Conservation (phyloP, 2,329 filamentous ascomycete genomes). For the Fusarium sambucinum region DNA sequence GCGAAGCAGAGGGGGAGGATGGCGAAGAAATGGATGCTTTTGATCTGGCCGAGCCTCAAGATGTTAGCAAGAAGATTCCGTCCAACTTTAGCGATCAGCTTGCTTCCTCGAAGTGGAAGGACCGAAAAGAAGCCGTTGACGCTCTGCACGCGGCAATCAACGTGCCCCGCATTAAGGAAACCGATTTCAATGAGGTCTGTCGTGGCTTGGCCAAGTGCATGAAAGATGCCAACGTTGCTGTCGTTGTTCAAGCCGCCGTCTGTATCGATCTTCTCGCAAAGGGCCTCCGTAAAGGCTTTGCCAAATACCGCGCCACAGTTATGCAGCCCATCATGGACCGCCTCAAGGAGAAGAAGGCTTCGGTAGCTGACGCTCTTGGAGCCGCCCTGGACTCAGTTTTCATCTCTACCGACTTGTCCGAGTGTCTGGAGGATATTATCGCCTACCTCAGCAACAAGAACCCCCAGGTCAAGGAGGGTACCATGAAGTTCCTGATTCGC, state of each 20-base stretch:
- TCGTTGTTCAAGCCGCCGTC: slow-evolving; percentile 92
- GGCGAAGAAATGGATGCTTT: slow-evolving; percentile 80
- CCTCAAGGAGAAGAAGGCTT: slow-evolving; percentile 95
- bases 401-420: slow-evolving; percentile 75
- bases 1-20: slow-evolving; percentile 63
- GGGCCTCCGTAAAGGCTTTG: slow-evolving; percentile 82
- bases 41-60: slow-evolving; percentile 86
- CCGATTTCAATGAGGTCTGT: slow-evolving; percentile 85
- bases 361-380: slow-evolving; percentile 88
- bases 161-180: slow-evolving; percentile 91
- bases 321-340: slow-evolving; percentile 94
- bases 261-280: slow-evolving; percentile 91
- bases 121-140: slow-evolving; percentile 93
- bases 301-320: slow-evolving; percentile 82
- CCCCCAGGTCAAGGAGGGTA: slow-evolving; percentile 96
- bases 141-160: slow-evolving; percentile 81
- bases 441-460: slow-evolving; percentile 94
- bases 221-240: slow-evolving; percentile 98
- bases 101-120: slow-evolving; percentile 96
- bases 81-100: slow-evolving; percentile 85
- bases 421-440: slow-evolving; percentile 91
- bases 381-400: slow-evolving; percentile 82
- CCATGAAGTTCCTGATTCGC: slow-evolving; percentile 91
- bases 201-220: slow-evolving; percentile 91
- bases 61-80: slow-evolving; percentile 84